Conservation (phyloP, 306 rosid genomes). For the Sicyos baderoa region DNA sequence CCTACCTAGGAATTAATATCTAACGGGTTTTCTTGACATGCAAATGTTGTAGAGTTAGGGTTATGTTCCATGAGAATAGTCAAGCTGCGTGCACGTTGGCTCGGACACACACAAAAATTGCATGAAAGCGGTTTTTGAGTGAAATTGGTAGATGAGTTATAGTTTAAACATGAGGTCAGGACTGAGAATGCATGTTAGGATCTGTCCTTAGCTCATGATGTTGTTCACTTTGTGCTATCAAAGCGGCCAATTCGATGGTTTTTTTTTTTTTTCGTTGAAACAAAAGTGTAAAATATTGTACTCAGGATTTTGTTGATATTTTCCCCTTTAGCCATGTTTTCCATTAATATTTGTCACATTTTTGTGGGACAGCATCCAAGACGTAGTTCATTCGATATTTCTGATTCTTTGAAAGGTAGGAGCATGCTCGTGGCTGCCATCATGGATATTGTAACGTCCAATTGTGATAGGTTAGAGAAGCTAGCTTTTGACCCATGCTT, state of each 20-base stretch:
- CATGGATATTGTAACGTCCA: slow-evolving; percentile 87
- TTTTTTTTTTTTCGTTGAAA: not conserved
- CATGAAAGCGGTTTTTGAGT: not conserved
- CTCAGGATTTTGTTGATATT: slow-evolving; percentile 22
- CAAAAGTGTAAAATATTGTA: not conserved
- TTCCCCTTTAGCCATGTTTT: slow-evolving; percentile 27
- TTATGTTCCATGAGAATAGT: not conserved
- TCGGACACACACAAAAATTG: not conserved
- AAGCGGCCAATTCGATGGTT: not conserved
- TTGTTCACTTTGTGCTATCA: not conserved
- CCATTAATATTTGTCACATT: slow-evolving; percentile 25
- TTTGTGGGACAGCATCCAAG: slow-evolving; percentile 62
- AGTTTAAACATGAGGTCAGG: not conserved
- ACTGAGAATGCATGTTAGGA: not conserved
- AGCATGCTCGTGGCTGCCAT: slow-evolving; percentile 99
- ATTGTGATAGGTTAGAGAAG: slow-evolving; percentile 54
- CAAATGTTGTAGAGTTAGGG: too few species aligned
- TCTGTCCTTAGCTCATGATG: not conserved
- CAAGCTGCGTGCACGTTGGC: too few species aligned
- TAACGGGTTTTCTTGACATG: too few species aligned
- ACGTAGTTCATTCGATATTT: slow-evolving; percentile 62
- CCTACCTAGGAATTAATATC: too few species aligned
- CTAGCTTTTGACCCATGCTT: slow-evolving; percentile 54
- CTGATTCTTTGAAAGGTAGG: slow-evolving; percentile 86
- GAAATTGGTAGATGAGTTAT: not conserved